These are phyloP conservation scores for Cladosporium cucumerinum DNA, from an alignment of 2,329 filamentous ascomycete genomes.

Conservation along the genomic window DNA sequence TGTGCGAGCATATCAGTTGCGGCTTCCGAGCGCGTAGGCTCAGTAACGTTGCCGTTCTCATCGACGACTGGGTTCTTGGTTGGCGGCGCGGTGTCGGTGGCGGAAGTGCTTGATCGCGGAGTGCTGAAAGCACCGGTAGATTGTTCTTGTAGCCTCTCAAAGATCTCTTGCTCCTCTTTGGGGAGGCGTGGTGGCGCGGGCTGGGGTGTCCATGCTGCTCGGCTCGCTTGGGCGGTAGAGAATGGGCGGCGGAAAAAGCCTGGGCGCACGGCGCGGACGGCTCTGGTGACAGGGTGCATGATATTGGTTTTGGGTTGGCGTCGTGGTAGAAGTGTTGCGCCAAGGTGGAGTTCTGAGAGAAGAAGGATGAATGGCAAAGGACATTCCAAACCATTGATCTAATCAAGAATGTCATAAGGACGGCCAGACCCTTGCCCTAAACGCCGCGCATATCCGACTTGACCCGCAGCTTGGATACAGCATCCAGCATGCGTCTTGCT, in stretches of 20 bases:
- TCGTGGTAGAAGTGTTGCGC: not conserved
- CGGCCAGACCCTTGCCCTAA: not conserved
- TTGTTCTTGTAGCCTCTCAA: constrained; percentile 76
- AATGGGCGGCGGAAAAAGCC: constrained; percentile 27
- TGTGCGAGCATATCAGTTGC: constrained; percentile 29
- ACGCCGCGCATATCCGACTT: not conserved
- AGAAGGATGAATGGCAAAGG: not conserved
- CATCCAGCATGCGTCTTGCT: not conserved
- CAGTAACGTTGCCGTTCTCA: constrained; percentile 3
- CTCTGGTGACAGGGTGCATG: constrained; percentile 25
- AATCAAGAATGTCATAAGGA: not conserved
- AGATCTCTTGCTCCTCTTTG: constrained; percentile 82
- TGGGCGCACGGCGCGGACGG: constrained; percentile 27
- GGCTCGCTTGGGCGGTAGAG: constrained; percentile 35
- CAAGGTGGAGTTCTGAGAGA: not conserved
- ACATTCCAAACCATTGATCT: not conserved
- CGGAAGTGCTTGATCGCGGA: constrained; percentile 43
- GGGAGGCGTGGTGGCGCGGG: constrained; percentile 84
- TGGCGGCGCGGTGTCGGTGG: constrained; percentile 33
- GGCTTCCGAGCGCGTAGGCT: constrained; percentile 20
- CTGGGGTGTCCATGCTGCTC: constrained; percentile 35
- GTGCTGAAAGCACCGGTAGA: constrained; percentile 76
- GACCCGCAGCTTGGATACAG: not conserved
- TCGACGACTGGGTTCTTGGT: constrained; percentile 17
- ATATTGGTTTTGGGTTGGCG: not conserved